Evolutionary conservation across 371 early-diverging fungal species (phyloP), one percentile per base, ranked within the genome.

Genomic region (Rhizopus stolonifer): DNA sequence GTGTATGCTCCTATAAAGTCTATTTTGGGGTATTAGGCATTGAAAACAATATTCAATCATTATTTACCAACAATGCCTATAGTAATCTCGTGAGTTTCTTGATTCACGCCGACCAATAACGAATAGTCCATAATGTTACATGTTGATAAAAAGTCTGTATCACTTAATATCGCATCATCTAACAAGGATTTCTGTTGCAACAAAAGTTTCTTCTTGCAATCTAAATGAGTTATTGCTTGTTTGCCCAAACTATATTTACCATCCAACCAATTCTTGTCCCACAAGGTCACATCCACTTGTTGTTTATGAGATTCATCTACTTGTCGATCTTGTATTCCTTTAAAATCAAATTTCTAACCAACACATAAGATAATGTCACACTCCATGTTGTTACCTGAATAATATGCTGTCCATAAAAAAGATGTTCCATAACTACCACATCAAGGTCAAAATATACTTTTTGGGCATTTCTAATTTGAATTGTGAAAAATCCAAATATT

Each of bases 81-180:
- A n/a, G 90, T 84, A 33, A 96, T 69, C 63, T 96, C 92, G 38
- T 86, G 81, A 22, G 70, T 81, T 25, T 83, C 71, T 17, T 83
- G 84, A 56, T 93, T 92, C 23, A 96, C 85, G 3, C 95, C 95
- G 1, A 94, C 89, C 6, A 96, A 71, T 32, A 96, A 69, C 14
- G 94, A 94, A 58, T 95, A 95, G 64, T 95, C 95, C 95, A 96
- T 94, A 23, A 95, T 92, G 52, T 93, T 92, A 49, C 89, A 79
- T 39, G 82, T 80, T 2, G 89, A 77, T 54, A 95, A 62, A 62
- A 95, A 95, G 33, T 88, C 74, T 2, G 95, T 90, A 67, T 95
- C 95, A 54, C 89, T 90, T 60, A 74, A 61, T 3, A 96, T 80
- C 1, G 91, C 84, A 6, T 80, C 80, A 32, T 81, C 77, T n/a